Base-by-base conservation (phyloP, 108 stramenopile genomes). In the Skeletonema costatum region DNA sequence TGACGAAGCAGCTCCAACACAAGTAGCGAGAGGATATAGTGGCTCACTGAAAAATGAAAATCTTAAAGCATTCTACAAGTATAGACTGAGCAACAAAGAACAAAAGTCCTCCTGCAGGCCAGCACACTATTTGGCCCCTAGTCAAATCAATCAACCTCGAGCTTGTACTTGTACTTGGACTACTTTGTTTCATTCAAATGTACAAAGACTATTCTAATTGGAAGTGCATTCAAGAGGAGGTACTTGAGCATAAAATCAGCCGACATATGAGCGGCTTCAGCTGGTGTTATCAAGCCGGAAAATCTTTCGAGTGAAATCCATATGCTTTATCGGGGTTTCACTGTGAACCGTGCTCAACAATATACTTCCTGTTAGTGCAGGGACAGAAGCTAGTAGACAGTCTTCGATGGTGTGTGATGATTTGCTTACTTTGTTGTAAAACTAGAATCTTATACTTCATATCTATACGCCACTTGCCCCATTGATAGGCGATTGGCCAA, bases 121-220 rank as follows among this genome's bases (percentile, higher is more conserved):
- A 81, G 14, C 69, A 35, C 42, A 82, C 53, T 48, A 41, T 59
- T 50, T 80, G 79, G 79, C 60, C 74, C 7, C 62, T 74, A 17
- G 60, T 80, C 13, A 75, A 80, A 53, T 69, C 74, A 2, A 69
- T 80, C 46, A 68, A 75, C 48, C 60, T 80, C 19, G 74, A 80
- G 63, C 68, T 75, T 60, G 39, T 60, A 3, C 68, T 80, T 39
- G 79, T 62, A n/a, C 73, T 80, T 39, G 79, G 62, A n/a, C 73
- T 80, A 32, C 39, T 80, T 17, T 44, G 68, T 21, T 75, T 74
- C 61, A 68, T 80, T 30, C 74, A 74, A n/a, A 53, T 53, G 46
- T 80, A 80, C 62, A 30, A 67, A 32, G 74, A 80, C 17, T 70
- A 76, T 78, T 78, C 51, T 53, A 65, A 42, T 78, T 65, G 65